Base-by-base conservation (phyloP, 352 stramenopile genomes). In the Phytophthora kernoviae region DNA sequence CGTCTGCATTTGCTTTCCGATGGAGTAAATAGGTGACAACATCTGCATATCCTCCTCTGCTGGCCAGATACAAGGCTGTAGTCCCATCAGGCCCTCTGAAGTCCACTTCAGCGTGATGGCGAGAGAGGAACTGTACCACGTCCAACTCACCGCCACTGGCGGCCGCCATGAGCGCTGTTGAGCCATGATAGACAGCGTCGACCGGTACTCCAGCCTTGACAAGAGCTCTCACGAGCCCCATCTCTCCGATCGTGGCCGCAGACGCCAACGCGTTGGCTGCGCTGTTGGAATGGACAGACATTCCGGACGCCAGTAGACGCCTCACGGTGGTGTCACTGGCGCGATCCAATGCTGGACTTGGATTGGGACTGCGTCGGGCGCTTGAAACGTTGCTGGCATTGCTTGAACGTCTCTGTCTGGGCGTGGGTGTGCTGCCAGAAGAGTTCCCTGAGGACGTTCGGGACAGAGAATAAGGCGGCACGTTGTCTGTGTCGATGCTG, bases 141-240 rank as follows among this genome's bases (percentile, higher is more conserved):
- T 89, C 87, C 17, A 90, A 49, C 62, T 98, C 84, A 10, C 94
- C 96, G 42, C 87, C 90, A 65, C 89, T 81, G 5, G 84, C 87
- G 7, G 93, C 93, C 4, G 97, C 84, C 70, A 98, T 91, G 15
- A 98, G 71, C 8, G 88, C 84, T 9, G 91, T 97, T 3, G 96
- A 77, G 52, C 86, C 90, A 51, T 98, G 50, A 34, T 57, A 56
- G 43, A 24, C 37, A 5, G 65, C 64, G 36, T 63, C 55, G 3
- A 74, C 42, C 7, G 60, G 59, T 34, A 64, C 51, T 7, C 65
- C 52, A 1, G 54, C 59, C n/a, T 65, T 68, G 4, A 71, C 18
- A 9, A 75, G 46, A 7, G 61, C 60, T 20, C 41, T 42, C 6
- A 68, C 66, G 24, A 71, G 45, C 10, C 57, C 50, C 20, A 56